phyloP scores from a whole-genome alignment of 345 rosid species.

The Psidium guajava region DNA sequence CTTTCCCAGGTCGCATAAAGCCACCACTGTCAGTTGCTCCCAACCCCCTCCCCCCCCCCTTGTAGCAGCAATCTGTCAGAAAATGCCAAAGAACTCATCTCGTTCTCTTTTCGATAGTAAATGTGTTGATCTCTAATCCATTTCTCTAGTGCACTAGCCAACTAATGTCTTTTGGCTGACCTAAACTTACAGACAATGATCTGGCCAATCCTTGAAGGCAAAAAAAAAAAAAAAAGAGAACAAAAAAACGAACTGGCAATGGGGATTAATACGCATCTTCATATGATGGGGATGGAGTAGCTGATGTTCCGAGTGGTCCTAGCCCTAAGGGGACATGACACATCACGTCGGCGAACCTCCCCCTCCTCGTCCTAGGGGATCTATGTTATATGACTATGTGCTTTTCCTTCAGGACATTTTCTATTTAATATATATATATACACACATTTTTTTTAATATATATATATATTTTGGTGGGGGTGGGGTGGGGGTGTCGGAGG shows the following conservation, averaged over 20 bases:
- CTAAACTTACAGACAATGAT: background rate
- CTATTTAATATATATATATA: no score
- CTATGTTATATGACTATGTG: background rate
- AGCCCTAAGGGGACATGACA: background rate
- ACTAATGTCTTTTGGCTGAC: background rate
- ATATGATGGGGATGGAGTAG: background rate
- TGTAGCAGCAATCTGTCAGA: slow-evolving; percentile 11
- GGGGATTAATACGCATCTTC: background rate
- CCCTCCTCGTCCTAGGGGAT: background rate
- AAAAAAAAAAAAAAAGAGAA: no score
- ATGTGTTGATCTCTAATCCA: background rate
- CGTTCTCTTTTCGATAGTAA: no score
- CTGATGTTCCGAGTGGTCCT: background rate
- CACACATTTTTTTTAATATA: no score
- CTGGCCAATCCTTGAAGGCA: no score
- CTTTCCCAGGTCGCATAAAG: slow-evolving; percentile 55
- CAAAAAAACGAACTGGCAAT: background rate
- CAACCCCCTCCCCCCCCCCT: slow-evolving; percentile 6
- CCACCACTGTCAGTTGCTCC: slow-evolving; percentile 51
- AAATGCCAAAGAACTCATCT: background rate
- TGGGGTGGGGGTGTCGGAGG: background rate
- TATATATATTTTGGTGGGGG: no score
- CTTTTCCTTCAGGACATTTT: no score
- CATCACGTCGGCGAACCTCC: background rate
- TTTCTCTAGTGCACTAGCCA: background rate